A percentile compares a stretch with the other conserved stretches of the same genome.
Evolutionary conservation across 2,329 filamentous ascomycete genomes (phyloP).

Genomic region (Parastagonospora avenae): DNA sequence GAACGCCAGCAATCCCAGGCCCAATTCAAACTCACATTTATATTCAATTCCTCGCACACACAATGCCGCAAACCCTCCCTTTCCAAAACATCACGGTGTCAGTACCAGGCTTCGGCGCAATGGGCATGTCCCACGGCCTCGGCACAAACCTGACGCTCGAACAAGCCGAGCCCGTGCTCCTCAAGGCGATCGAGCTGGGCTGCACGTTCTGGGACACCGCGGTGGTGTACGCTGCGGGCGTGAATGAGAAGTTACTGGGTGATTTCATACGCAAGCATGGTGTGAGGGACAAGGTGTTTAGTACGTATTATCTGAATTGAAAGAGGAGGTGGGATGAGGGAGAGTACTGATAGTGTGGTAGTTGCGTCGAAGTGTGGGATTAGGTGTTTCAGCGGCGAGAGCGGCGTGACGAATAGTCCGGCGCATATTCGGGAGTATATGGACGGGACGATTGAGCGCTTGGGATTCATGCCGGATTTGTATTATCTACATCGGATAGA

Average conservation of each 20-base stretch:
- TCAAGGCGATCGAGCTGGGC: slow-evolving; percentile 57
- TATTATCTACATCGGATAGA: slow-evolving; percentile 52
- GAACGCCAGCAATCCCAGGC: too few species aligned
- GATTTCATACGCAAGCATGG: slow-evolving; percentile 35
- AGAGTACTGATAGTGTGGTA: neutral
- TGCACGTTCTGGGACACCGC: slow-evolving; percentile 59
- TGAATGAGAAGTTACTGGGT: slow-evolving; percentile 36
- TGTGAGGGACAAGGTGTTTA: slow-evolving; percentile 29
- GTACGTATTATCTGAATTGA: too few species aligned
- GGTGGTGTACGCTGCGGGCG: slow-evolving; percentile 26
- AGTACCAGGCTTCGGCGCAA: slow-evolving; percentile 60
- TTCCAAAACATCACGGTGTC: slow-evolving; percentile 48
- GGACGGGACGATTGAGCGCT: slow-evolving; percentile 44
- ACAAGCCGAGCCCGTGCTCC: slow-evolving; percentile 56
- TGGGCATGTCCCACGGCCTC: slow-evolving; percentile 57
- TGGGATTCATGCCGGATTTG: slow-evolving; percentile 47
- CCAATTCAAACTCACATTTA: too few species aligned
- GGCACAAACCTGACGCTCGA: slow-evolving; percentile 48
- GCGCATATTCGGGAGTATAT: slow-evolving; percentile 47
- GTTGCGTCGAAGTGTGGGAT: slow-evolving; percentile 35
- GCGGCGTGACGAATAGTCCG: slow-evolving; percentile 45
- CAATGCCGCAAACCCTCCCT: slow-evolving; percentile 26
- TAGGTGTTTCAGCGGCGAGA: slow-evolving; percentile 43
- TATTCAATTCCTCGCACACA: too few species aligned
- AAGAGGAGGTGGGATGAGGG: too few species aligned